Evolutionary conservation across 805 yeast species (phyloP).

Genomic region (Zygoascus biomembranicola): DNA sequence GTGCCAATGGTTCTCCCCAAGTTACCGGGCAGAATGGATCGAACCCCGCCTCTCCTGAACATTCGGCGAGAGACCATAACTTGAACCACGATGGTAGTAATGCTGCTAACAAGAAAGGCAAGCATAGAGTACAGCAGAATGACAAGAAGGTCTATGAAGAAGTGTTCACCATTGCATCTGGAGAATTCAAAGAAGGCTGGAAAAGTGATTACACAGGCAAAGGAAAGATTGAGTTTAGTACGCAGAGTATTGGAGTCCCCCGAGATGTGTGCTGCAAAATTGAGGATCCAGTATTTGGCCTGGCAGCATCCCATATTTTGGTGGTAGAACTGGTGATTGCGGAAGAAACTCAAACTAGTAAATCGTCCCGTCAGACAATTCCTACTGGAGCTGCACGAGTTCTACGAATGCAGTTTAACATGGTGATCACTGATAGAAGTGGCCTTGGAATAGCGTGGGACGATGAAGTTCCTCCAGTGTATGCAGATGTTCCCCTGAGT

Average conservation of each 20-base stretch:
- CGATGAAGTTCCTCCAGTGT: conserved; percentile 97
- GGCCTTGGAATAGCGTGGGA: conserved; percentile 98
- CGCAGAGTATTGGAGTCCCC: conserved; percentile 23
- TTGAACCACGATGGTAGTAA: neutral
- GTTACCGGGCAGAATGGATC: conserved; percentile 2
- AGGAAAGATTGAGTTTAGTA: conserved; percentile 66
- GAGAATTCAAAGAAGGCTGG: conserved; percentile 90
- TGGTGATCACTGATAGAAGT: conserved; percentile 78
- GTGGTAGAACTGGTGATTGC: conserved; percentile 90
- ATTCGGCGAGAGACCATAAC: neutral
- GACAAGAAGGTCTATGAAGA: conserved; percentile 42
- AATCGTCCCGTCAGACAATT: conserved; percentile 26
- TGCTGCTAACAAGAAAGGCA: conserved; percentile 22
- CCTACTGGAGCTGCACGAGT: conserved; percentile 91
- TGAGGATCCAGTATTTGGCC: conserved; percentile 71
- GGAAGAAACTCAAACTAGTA: conserved; percentile 48
- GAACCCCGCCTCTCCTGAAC: neutral
- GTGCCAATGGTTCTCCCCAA: neutral
- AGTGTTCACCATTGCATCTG: conserved; percentile 60
- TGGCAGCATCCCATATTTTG: conserved; percentile 65
- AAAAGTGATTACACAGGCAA: conserved; percentile 75
- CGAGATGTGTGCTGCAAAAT: conserved; percentile 71
- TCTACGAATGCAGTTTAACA: conserved; percentile 84
- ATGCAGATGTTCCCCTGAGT: conserved; percentile 74
- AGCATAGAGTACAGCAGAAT: conserved; percentile 5